Evolutionary conservation across 164 flowering plant genomes (phyloP).

Genomic region (Tetrastigma voinierianum): DNA sequence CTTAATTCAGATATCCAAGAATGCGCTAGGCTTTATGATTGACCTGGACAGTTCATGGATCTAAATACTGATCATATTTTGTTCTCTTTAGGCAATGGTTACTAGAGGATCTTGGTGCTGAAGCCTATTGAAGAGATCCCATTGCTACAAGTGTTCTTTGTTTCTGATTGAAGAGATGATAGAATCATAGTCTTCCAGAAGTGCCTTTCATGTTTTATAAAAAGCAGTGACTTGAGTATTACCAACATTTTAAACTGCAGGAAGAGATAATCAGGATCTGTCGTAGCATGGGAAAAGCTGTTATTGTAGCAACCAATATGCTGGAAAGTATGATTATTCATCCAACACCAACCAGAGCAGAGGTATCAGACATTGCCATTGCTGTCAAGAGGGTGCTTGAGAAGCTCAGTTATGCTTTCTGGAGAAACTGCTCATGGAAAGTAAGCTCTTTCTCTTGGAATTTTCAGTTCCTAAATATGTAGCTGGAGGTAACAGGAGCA

Average conservation of each 20-base stretch:
- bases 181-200: neutral
- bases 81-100: slow-evolving; percentile 60
- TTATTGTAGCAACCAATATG: slow-evolving; percentile 92
- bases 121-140: slow-evolving; percentile 85
- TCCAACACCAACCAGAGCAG: slow-evolving; percentile 92
- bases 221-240: neutral
- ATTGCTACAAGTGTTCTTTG: slow-evolving; percentile 54
- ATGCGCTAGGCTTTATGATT: neutral
- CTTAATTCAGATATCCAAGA: neutral
- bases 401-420: slow-evolving; percentile 95
- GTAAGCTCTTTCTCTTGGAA: slow-evolving; percentile 38
- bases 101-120: slow-evolving; percentile 88
- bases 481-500: neutral
- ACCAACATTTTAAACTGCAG: slow-evolving; percentile 30
- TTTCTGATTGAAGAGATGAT: slow-evolving; percentile 3
- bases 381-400: slow-evolving; percentile 96
- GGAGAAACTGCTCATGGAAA: slow-evolving; percentile 97
- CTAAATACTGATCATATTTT: neutral
- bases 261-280: slow-evolving; percentile 82
- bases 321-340: slow-evolving; percentile 94
- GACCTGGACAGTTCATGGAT: neutral
- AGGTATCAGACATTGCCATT: slow-evolving; percentile 91
- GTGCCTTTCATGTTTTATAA: neutral
- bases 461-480: neutral
- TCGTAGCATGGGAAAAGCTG: slow-evolving; percentile 89